Base-by-base conservation (phyloP, 2,329 filamentous ascomycete species). In the Pseudogymnoascus sp. region DNA sequence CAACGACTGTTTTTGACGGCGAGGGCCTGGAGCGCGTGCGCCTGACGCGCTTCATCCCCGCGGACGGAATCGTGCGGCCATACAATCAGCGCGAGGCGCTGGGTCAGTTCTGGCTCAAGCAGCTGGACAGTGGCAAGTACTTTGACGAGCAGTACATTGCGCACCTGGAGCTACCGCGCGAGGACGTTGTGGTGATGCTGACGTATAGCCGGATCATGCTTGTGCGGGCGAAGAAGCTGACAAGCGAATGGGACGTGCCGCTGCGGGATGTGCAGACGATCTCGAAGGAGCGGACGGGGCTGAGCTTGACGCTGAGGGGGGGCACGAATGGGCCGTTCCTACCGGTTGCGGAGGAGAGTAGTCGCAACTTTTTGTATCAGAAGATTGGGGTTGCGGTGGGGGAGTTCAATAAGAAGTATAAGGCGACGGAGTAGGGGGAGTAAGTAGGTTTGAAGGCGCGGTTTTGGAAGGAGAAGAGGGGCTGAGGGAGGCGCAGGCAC, bases 71-170 rank as follows among this genome's bases (percentile, higher is more conserved):
- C 65, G 93, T 99, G 35, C 88, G 93, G 2, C 93, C 95, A 0
- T 99, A 96, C 80, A 93, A 88, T 63, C 90, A 96, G 73, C 90
- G 95, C 56, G 95, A 99, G 79, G 93, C 95, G 0, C 86, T 99
- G 2, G 95, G 95, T 0, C 95, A 99, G 75, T 97, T 91, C 80
- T 99, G 95, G 96, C 86, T 99, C 67, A 99, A 99, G 81, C 96
- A 96, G 64, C 86, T 96, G 10, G 95, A 99, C 76, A 95, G 97
- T 68, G 95, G 95, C 66, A 95, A 93, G 75, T 97, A 93, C 80
- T 99, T 99, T 83, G 89, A 96, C 77, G 95, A 99, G 76, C 85
- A 91, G 73, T 99, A 99, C 78, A 95, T 99, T 74, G 96, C 93
- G 4, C 96, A 99, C 73, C 81, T 99, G 4, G 93, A 99, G 76